Conservation (phyloP, 2,329 filamentous ascomycete species). For the Fusarium papillatum region DNA sequence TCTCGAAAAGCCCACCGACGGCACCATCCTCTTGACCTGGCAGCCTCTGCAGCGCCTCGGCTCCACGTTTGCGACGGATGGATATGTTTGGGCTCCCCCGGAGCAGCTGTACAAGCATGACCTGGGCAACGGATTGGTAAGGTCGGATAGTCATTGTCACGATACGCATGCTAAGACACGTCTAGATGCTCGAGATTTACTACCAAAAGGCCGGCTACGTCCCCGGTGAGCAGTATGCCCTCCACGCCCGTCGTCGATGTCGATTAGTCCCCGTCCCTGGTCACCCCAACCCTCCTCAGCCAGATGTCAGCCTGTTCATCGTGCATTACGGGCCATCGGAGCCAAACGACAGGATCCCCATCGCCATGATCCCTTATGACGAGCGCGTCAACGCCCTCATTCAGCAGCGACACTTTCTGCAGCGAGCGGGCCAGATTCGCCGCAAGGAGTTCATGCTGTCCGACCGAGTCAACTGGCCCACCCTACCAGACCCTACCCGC, state of each 20-base stretch:
- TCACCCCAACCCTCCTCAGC: slow-evolving; percentile 76
- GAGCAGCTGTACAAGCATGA: slow-evolving; percentile 86
- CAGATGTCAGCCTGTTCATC: slow-evolving; percentile 89
- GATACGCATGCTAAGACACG: slow-evolving; percentile 23
- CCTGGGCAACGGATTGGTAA: slow-evolving; percentile 70
- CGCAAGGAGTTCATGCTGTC: slow-evolving; percentile 96
- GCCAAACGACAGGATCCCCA: slow-evolving; percentile 79
- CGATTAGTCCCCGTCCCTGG: slow-evolving; percentile 82
- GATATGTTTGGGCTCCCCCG: slow-evolving; percentile 89
- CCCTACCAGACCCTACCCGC: slow-evolving; percentile 71
- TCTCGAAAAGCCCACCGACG: slow-evolving; percentile 85
- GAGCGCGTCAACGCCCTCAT: slow-evolving; percentile 72
- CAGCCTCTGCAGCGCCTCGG: slow-evolving; percentile 81
- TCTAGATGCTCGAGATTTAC: slow-evolving; percentile 88
- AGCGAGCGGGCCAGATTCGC: slow-evolving; percentile 83
- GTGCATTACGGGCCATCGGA: slow-evolving; percentile 90
- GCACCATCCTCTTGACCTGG: slow-evolving; percentile 89
- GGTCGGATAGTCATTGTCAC: slow-evolving; percentile 33
- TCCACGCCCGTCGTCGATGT: slow-evolving; percentile 87
- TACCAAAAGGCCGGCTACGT: slow-evolving; percentile 86
- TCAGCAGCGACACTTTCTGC: slow-evolving; percentile 73
- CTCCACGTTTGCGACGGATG: slow-evolving; percentile 88
- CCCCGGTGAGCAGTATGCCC: slow-evolving; percentile 79
- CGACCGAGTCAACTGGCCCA: slow-evolving; percentile 91
- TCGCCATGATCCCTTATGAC: slow-evolving; percentile 74